Evolutionary conservation across 73 alveolate genomes (phyloP).

Genomic region (Blepharisma japonicum): DNA sequence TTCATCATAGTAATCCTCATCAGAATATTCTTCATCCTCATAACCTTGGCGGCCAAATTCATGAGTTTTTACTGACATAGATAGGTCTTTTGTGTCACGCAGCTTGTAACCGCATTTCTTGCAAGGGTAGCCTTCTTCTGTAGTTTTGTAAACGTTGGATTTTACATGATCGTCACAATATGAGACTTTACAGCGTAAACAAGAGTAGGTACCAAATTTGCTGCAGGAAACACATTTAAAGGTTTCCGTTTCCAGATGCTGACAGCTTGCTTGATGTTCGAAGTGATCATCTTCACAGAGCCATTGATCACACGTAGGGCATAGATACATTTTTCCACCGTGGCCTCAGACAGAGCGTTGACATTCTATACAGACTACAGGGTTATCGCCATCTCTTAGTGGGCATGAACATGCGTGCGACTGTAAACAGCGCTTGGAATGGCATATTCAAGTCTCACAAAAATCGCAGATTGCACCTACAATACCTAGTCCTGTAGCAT

Average conservation of each 20-base stretch:
- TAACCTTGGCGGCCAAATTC: constrained; percentile 20
- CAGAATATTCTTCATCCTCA: constrained; percentile 9
- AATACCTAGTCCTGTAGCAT: constrained; percentile 13
- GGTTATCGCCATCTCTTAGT: background rate
- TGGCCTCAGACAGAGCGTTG: constrained; percentile 27
- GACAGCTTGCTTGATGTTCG: constrained; percentile 33
- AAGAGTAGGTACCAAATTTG: constrained; percentile 18
- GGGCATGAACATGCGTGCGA: constrained; percentile 29
- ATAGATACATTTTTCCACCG: constrained; percentile 25
- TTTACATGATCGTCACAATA: constrained; percentile 26
- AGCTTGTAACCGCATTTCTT: constrained; percentile 25
- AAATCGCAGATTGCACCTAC: constrained; percentile 33
- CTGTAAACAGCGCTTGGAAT: constrained; percentile 19
- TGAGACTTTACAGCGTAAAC: constrained; percentile 18
- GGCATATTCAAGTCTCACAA: constrained; percentile 33
- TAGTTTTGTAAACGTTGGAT: background rate
- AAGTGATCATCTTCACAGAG: constrained; percentile 30
- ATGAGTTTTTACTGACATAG: constrained; percentile 2
- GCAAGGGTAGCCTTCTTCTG: constrained; percentile 22
- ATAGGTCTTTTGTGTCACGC: constrained; percentile 8
- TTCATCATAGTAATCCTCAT: constrained; percentile 2
- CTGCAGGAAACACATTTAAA: constrained; percentile 23
- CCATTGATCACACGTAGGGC: constrained; percentile 16
- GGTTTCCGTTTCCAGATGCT: constrained; percentile 11
- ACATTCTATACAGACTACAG: constrained; percentile 30